Evolutionary conservation across 2,329 filamentous ascomycete species (phyloP), one percentile per base, ranked within the genome.

Genomic region (Fusarium phyllophilum): DNA sequence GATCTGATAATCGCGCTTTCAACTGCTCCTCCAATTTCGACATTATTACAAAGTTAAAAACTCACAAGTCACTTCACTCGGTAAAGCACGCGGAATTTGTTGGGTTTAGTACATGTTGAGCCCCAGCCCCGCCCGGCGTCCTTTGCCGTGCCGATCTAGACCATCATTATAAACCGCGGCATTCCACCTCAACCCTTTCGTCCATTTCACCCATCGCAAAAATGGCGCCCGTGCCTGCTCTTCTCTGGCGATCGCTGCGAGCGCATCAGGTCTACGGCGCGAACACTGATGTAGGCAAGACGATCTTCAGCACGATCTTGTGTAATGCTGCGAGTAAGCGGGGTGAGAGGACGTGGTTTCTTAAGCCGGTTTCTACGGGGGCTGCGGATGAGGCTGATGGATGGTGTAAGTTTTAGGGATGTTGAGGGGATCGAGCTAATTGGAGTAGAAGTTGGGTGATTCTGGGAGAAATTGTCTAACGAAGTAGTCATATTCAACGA

Each of bases 241-340:
- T 90, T 54, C 85, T 95, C 42, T 94, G 91, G 89, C 90, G 91
- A 68, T 89, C 88, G 14, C 85, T 95, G 61, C 89, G 90, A 69
- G 86, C 90, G 18, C 89, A 93, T 75, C 94, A 96, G 81, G 85
- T 97, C 42, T 97, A 93, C 78, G 94, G 94, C 34, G 93, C 94
- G 52, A 96, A 96, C 77, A 96, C 94, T 1, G 90, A 93, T 74
- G 93, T 96, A 33, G 94, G 94, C 73, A 97, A 97, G 85, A 97
- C 94, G 0, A 89, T 97, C 38, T 88, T 95, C 66, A 92, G 92
- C 5, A 94, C 93, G 0, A 82, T 94, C 18, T 85, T 97, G 8
- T 92, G 90, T 80, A 90, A 89, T 70, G 88, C 91, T 14, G 87
- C 91, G 8, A 84, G 83, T 42, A 84, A 83, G 33, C 84, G 81